These are phyloP conservation scores for Arctium lappa DNA, from an alignment of 129 eudicot genomes.

Conservation along the genomic window DNA sequence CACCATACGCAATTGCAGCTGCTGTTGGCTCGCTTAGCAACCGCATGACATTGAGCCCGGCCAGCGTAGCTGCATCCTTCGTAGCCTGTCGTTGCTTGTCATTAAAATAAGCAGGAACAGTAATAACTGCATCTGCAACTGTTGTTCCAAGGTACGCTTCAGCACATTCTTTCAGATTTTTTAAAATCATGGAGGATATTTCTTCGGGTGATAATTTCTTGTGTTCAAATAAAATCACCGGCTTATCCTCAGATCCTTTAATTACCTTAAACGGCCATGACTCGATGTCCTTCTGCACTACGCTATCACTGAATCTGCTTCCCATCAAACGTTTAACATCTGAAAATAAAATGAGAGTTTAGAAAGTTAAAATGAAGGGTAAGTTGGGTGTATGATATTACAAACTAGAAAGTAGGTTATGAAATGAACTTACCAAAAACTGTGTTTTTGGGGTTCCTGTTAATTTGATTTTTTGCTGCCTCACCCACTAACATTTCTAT, in stretches of 20 bases:
- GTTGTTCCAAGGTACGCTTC: background rate
- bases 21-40: too few relatives aligned
- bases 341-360: background rate
- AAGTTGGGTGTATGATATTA: too few relatives aligned
- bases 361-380: background rate
- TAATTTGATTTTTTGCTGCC: conserved; percentile 14
- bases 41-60: background rate
- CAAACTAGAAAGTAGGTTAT: background rate
- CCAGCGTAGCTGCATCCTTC: background rate
- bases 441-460: conserved; percentile 15
- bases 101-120: background rate
- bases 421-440: conserved; percentile 4
- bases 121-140: background rate
- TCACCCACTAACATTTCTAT: conserved; percentile 16
- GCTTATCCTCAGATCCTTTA: background rate
- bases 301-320: conserved; percentile 17
- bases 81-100: background rate
- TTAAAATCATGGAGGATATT: background rate
- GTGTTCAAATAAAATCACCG: background rate
- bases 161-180: background rate
- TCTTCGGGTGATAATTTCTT: background rate
- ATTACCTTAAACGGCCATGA: background rate
- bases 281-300: background rate
- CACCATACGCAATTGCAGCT: too few relatives aligned
- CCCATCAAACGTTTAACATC: conserved; percentile 20